Evolutionary conservation across 1,139 yeast genomes (phyloP), one percentile per base, ranked within the genome.

Genomic region (Yamadazyma triangularis): DNA sequence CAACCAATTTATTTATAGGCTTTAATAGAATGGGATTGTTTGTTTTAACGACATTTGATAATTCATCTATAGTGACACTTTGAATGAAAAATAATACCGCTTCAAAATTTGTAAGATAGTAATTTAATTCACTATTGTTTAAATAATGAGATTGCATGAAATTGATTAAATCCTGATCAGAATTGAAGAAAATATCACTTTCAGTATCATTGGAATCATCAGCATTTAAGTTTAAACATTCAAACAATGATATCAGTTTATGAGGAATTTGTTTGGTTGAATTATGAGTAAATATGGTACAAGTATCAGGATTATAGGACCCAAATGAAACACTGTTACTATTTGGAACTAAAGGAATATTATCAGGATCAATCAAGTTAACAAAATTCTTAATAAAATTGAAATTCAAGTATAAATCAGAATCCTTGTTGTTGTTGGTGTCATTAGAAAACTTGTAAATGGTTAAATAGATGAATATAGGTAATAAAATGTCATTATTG

Each of bases 51-150:
- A 39, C 44, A 12, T 24, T 27, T 4, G 39, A 30, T 18, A 67
- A 44, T 32, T 64, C 72, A 13, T 48, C 44, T 11, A 61, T 41
- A 2, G 69, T 61, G 8, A 64, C 58, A 30, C 58, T 64, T 36
- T 63, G 60, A 26, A 67, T 49, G 42, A 60, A 67, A 28, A 50
- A 58, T 14, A 66, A 46, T 13, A 63, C 58, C 2, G 73, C 73
- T 33, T 67, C 73, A 32, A 66, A 60, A 39, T 67, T 67, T 8
- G 73, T 66, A 21, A 67, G 45, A 39, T 64, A 66, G 36, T 58
- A 67, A 34, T 51, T 53, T 22, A 59, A 39, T 36, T 67, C 73
- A 3, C 73, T 71, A 18, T 51, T 51, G 42, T 67, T 65, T 28
- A 65, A 48, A 35, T 50, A 59, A n/a, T 39, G 48, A 9, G 45